Percentiles rank a stretch among this genome's conserved stretches.
phyloP scores from a whole-genome alignment of 768 basidiomycete genomes.

The Trametes sanguinea region DNA sequence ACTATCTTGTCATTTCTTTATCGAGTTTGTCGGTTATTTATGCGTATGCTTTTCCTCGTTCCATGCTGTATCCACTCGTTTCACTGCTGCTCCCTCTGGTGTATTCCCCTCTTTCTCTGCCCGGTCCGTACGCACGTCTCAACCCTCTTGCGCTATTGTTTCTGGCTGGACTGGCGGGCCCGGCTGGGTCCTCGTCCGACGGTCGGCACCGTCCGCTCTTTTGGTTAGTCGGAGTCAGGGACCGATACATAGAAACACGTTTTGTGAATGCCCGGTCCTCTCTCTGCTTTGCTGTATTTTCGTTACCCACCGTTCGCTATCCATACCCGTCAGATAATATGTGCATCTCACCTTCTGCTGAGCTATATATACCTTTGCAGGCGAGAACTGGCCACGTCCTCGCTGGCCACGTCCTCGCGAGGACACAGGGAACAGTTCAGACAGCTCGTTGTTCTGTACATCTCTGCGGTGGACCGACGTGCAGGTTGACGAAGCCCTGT shows the following conservation, averaged over 20 bases:
- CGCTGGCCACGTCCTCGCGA: no score
- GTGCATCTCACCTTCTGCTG: background rate
- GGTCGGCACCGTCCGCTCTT: background rate
- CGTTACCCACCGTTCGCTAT: background rate
- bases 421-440: no score
- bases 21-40: background rate
- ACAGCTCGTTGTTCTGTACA: no score
- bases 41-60: slow-evolving; percentile 2
- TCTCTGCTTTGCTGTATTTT: background rate
- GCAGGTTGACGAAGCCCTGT: no score
- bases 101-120: background rate
- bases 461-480: no score
- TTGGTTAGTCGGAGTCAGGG: background rate
- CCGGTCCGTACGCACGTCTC: background rate
- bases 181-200: slow-evolving; percentile 4
- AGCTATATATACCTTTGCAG: background rate
- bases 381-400: background rate
- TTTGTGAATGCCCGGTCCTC: background rate
- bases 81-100: background rate
- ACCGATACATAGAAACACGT: background rate
- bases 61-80: background rate
- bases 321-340: slow-evolving; percentile 2
- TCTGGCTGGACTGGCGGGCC: slow-evolving; percentile 1
- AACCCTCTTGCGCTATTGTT: no score
- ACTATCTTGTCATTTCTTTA: background rate